Conservation (phyloP, 2,329 filamentous ascomycete genomes). For the Nakataea oryzae region DNA sequence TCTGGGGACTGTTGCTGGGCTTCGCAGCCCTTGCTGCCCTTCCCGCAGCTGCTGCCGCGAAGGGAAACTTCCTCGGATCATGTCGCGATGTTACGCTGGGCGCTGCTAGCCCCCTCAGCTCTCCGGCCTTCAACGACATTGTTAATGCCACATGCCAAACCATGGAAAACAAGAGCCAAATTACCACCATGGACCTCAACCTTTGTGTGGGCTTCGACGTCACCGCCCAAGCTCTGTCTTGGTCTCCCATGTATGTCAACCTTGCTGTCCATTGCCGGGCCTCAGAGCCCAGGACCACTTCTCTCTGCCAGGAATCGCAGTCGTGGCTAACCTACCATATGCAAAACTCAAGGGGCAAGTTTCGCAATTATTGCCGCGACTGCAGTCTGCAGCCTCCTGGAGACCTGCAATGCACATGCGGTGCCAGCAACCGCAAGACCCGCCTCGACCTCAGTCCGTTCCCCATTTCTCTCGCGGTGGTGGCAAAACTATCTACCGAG, state of each 20-base stretch:
- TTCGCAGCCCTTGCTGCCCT: neutral
- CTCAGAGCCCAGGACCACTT: neutral
- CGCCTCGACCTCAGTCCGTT: slow-evolving; percentile 9
- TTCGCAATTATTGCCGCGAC: slow-evolving; percentile 7
- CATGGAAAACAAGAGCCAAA: neutral
- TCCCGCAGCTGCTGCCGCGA: neutral
- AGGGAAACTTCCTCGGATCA: neutral
- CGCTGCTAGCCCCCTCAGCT: too few species aligned
- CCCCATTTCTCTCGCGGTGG: neutral
- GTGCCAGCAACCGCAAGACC: neutral
- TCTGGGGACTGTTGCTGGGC: neutral
- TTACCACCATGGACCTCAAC: slow-evolving; percentile 10
- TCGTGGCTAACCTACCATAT: neutral
- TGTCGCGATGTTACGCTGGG: neutral
- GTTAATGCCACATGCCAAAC: slow-evolving; percentile 4
- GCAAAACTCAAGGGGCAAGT: slow-evolving; percentile 10
- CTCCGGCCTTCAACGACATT: neutral
- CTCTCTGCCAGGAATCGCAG: neutral
- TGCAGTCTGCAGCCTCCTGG: slow-evolving; percentile 5
- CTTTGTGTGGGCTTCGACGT: slow-evolving; percentile 11
- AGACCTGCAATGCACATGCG: slow-evolving; percentile 7
- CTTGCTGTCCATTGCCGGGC: too few species aligned
- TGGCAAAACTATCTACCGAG: too few species aligned
- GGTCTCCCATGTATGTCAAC: slow-evolving; percentile 9
- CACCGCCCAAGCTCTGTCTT: slow-evolving; percentile 3